Evolutionary conservation across 352 stramenopile species (phyloP), one percentile per base, ranked within the genome.

Genomic region (Aphanomyces cochlioides): DNA sequence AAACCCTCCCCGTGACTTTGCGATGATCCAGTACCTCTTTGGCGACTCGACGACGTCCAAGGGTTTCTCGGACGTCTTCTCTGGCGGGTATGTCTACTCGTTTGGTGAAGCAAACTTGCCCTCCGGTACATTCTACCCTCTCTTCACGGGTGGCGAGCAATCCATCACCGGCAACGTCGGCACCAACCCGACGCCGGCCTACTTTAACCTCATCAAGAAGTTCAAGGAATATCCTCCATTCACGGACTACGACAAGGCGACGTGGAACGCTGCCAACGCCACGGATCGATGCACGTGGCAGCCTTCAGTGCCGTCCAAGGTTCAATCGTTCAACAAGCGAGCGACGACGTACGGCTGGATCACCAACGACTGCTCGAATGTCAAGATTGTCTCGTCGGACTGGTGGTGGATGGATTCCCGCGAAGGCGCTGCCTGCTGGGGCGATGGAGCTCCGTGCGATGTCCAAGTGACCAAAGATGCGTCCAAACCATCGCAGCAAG

Each of bases 21-120:
- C 75, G 7, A 95, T 95, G 87, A 53, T 95, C 56, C 78, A 79
- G 43, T 95, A 95, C 67, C 67, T 93, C 63, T 95, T 92, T 67
- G 71, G 87, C 58, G 72, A 85, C n/a, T 84, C 84, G 10, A 77
- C 73, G 0, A 77, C 83, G 36, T 92, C 87, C 1, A 68, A 92
- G 39, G 72, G 84, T 17, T 90, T 95, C 66, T 78, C 80, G 1
- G 82, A 90, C 21, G 84, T 95, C 41, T 95, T 84, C 74, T 95
- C 87, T 5, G 87, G 87, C 54, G 87, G 87, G 63, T 67, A 92
- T 41, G 87, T 86, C 36, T 95, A 95, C 63, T 93, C 87, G 54
- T 95, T 90, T 68, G 87, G 87, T 68, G 78, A 95, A 83, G 87
- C 87, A 5, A 93, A 90, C 60, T 75, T 95, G 47, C 73, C 75